Evolutionary conservation across 73 alveolate species (phyloP).

Genomic region (Tetrahymena borealis): DNA sequence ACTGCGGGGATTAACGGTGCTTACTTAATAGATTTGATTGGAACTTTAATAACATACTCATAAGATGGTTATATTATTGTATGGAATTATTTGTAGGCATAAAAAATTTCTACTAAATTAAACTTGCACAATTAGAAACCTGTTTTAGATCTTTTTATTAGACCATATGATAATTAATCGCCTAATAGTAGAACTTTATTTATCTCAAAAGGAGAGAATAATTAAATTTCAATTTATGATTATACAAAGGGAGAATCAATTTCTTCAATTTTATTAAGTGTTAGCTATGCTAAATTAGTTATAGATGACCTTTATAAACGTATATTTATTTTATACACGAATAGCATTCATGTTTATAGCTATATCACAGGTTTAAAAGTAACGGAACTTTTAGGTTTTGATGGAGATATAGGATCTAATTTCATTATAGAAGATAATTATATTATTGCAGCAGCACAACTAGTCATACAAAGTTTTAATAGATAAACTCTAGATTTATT

Average conservation of each 20-base stretch:
- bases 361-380: neutral
- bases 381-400: neutral
- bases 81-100: neutral
- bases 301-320: neutral
- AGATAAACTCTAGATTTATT: neutral
- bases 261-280: neutral
- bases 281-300: neutral
- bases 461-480: neutral
- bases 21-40: neutral
- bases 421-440: neutral
- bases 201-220: neutral
- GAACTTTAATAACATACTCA: neutral
- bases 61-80: neutral
- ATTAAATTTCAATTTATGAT: neutral
- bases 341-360: neutral
- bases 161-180: neutral
- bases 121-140: neutral
- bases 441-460: neutral
- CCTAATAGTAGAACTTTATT: neutral
- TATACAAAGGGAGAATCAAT: neutral
- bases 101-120: neutral
- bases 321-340: neutral
- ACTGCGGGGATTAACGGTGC: neutral
- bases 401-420: neutral
- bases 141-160: neutral